A percentile compares a stretch with the other conserved stretches of the same genome.
phyloP scores from a whole-genome alignment of 176 grass and related monocot genomes.

The Zoysia pacifica region DNA sequence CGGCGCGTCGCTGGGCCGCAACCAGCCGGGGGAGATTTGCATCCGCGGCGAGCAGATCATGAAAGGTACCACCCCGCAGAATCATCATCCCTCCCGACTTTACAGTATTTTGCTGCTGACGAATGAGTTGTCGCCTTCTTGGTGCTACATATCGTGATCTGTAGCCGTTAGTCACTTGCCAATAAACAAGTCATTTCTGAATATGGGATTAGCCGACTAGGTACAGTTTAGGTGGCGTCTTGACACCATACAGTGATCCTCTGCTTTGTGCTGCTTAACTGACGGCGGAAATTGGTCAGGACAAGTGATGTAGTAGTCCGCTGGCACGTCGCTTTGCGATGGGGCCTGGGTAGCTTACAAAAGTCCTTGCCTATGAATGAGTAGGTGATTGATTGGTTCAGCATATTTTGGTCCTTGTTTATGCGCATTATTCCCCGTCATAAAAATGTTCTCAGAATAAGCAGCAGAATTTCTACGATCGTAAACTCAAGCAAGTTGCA shows the following conservation, averaged over 20 bases:
- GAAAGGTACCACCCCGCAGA: slow-evolving; percentile 60
- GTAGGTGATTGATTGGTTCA: background rate
- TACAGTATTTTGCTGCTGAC: background rate
- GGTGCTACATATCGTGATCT: no score
- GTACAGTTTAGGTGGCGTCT: background rate
- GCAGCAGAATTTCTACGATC: no score
- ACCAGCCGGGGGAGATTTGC: slow-evolving; percentile 79
- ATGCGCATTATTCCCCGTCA: no score
- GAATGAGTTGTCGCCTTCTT: background rate
- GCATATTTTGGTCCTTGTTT: background rate
- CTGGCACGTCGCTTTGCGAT: background rate
- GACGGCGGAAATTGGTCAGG: background rate
- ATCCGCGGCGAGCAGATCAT: slow-evolving; percentile 95
- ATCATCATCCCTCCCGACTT: background rate
- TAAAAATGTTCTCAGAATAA: no score
- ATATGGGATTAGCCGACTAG: background rate
- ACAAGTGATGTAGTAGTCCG: background rate
- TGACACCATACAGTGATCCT: background rate
- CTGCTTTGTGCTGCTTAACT: background rate
- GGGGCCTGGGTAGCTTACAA: background rate
- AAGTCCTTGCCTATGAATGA: background rate
- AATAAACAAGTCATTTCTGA: background rate
- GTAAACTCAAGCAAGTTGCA: no score
- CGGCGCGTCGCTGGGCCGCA: slow-evolving; percentile 56
- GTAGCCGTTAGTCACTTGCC: background rate